Evolutionary conservation across 371 early-diverging fungal genomes (phyloP), one percentile per base, ranked within the genome.

Genomic region (Saksenaea oblongispora): DNA sequence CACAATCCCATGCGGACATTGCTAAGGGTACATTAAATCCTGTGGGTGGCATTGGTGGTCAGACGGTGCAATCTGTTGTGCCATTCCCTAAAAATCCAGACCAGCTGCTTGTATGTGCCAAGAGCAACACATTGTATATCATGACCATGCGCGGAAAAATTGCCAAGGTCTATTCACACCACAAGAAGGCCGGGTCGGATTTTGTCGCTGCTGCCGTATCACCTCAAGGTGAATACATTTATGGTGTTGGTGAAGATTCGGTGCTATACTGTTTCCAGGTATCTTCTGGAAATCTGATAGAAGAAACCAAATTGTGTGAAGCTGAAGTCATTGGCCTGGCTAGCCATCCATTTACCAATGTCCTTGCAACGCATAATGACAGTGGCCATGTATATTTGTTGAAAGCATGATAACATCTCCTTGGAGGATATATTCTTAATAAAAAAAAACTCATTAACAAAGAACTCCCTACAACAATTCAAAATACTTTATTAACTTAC

Each of bases 291-390:
- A 62, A 67, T 18, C 39, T 71, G 7, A 53, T 73, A 9, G 75
- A 74, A 0, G 68, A 70, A 24, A 41, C 56, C 34, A 72, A 75
- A 41, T 41, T 89, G 3, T 62, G 71, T 42, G 86, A 89, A 9
- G 69, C 83, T 0, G 94, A 94, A 65, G 78, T 90, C 0, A 89
- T 91, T 68, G 91, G 91, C 4, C 66, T 92, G 10, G 71, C 79
- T 0, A 79, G 88, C 35, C 94, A 94, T 74, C 94, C 96, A 3
- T 85, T 82, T 42, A 71, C 91, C 15, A 95, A 94, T 60, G 81
- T 91, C 39, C 15, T 93, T 28, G 93, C 91, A 1, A 70, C 83
- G 0, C 84, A 85, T 60, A 83, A 83, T 31, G 93, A 92, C 34
- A 80, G 80, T 56, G 91, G 94, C 35, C 76, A 82, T 61, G 78